Evolutionary conservation across 768 basidiomycete species (phyloP).

Genomic region (Harrya chromipes): DNA sequence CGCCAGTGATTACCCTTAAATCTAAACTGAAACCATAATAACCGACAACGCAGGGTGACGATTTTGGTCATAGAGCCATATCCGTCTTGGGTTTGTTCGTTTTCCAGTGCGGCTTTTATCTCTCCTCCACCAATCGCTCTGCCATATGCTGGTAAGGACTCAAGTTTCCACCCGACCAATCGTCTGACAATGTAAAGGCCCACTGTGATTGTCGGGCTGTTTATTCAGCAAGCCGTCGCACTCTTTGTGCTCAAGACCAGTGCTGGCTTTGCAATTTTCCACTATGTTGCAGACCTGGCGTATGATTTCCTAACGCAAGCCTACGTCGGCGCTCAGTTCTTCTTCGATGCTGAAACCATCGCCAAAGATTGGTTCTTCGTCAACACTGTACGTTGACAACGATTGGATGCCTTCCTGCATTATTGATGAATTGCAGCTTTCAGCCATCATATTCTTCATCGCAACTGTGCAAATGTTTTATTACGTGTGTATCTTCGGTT

Average conservation of each 20-base stretch:
- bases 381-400: conserved; percentile 51
- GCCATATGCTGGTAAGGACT: conserved; percentile 65
- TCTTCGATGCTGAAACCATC: conserved; percentile 69
- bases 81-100: conserved; percentile 75
- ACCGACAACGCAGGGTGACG: conserved; percentile 44
- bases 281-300: conserved; percentile 76
- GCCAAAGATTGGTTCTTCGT: conserved; percentile 82
- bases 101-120: conserved; percentile 76
- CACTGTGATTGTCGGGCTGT: conserved; percentile 84
- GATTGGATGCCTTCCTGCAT: conserved; percentile 9
- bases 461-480: conserved; percentile 92
- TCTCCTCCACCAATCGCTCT: conserved; percentile 58
- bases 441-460: conserved; percentile 90
- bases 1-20: background rate
- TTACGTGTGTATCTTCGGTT: conserved; percentile 40
- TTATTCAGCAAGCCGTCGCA: conserved; percentile 82
- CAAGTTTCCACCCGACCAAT: background rate
- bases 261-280: conserved; percentile 83
- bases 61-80: conserved; percentile 79
- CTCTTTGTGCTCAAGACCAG: conserved; percentile 84
- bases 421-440: conserved; percentile 42
- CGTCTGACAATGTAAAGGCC: conserved; percentile 45
- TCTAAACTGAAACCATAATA: conserved; percentile 9
- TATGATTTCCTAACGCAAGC: conserved; percentile 75
- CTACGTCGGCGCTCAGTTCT: conserved; percentile 71